These are phyloP conservation scores for Sungouiozyma intestinalis DNA, from an alignment of 805 yeast genomes.

Conservation along the genomic window DNA sequence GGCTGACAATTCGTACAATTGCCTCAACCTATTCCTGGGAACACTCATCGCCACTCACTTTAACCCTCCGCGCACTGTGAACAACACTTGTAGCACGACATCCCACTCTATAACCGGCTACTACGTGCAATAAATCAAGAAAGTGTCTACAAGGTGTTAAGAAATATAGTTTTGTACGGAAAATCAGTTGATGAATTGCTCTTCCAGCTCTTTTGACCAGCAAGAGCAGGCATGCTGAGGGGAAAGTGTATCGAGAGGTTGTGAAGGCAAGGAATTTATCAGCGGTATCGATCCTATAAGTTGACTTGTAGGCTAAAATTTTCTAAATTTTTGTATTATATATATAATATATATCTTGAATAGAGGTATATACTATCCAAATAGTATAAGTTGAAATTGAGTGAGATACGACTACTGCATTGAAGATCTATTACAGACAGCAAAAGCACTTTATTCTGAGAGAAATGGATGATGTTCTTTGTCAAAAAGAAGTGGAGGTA, in stretches of 20 bases:
- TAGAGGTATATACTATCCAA: constrained; percentile 6
- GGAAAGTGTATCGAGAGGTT: no score
- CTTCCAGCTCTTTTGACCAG: no score
- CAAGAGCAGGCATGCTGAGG: no score
- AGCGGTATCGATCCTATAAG: no score
- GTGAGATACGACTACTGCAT: not conserved
- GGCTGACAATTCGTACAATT: constrained; percentile 51
- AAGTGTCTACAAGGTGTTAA: no score
- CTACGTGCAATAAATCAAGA: no score
- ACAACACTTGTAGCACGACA: no score
- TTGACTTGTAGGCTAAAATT: not conserved
- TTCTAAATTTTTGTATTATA: not conserved
- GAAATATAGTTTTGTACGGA: no score
- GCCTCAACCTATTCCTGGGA: constrained; percentile 38
- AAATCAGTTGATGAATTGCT: no score
- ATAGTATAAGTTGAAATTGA: not conserved
- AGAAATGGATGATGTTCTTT: not conserved
- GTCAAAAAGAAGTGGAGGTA: not conserved
- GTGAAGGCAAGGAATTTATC: no score
- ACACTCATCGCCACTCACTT: constrained; percentile 22
- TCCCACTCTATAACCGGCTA: no score
- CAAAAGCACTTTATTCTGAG: not conserved
- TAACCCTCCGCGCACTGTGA: no score
- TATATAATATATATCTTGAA: not conserved
- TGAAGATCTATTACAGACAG: not conserved